Conservation (phyloP, 148 eudicot genomes). For the Linanthus parryae region DNA sequence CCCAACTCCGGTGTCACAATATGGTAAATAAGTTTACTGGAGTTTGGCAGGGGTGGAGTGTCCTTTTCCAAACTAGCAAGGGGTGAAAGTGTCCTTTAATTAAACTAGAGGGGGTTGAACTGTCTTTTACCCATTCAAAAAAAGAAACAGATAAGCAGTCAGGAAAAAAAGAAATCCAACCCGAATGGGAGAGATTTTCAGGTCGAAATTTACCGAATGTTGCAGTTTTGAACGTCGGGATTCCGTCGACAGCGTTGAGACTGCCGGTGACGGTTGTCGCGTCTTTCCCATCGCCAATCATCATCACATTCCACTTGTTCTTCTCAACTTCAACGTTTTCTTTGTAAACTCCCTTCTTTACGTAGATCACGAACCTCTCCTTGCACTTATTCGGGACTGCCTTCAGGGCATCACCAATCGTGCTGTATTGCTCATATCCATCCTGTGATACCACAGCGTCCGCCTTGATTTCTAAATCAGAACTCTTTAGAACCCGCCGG, state of each 20-base stretch:
- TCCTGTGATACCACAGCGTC: conserved; percentile 33
- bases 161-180: neutral
- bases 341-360: conserved; percentile 27
- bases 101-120: too few species aligned
- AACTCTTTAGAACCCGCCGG: conserved; percentile 16
- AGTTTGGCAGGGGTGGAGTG: too few species aligned
- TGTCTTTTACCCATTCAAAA: too few species aligned
- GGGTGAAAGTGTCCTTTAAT: too few species aligned
- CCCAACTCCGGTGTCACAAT: too few species aligned
- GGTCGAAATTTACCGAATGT: conserved; percentile 20
- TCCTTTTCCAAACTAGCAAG: too few species aligned
- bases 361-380: conserved; percentile 31
- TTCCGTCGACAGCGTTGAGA: conserved; percentile 23
- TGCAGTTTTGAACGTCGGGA: conserved; percentile 22
- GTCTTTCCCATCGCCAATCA: neutral
- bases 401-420: conserved; percentile 22
- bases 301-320: conserved; percentile 8
- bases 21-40: too few species aligned
- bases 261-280: neutral
- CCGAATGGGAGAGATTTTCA: neutral
- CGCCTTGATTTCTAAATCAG: conserved; percentile 3
- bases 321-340: conserved; percentile 26
- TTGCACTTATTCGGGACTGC: conserved; percentile 31
- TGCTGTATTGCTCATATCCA: conserved; percentile 23
- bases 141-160: too few species aligned